Evolutionary conservation across 2,329 filamentous ascomycete genomes (phyloP).

Genomic region (Pseudogymnoascus sp.): DNA sequence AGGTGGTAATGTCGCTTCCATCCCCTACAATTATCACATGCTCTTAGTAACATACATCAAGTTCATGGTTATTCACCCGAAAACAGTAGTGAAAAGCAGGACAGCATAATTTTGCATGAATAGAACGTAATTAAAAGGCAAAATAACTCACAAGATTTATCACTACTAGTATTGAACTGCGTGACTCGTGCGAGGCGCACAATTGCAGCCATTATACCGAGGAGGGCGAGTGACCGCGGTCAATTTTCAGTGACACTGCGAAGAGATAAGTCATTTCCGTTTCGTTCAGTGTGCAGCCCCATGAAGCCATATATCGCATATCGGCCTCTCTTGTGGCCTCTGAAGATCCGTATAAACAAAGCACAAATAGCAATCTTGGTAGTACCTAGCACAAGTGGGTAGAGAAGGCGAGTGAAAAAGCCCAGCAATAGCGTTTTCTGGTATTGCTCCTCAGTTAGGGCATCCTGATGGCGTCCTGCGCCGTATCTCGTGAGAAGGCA

Average conservation of each 20-base stretch:
- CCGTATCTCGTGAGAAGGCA: constrained; percentile 14
- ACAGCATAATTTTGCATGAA: not conserved
- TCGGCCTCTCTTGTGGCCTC: constrained; percentile 8
- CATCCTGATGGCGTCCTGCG: constrained; percentile 10
- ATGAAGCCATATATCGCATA: constrained; percentile 10
- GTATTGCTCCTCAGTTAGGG: not conserved
- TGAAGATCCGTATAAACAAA: constrained; percentile 16
- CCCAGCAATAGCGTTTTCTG: constrained; percentile 12
- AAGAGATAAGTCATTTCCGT: not conserved
- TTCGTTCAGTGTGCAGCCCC: not conserved
- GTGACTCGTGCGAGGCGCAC: constrained; percentile 12
- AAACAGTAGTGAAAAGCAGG: not conserved
- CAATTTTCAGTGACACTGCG: constrained; percentile 17
- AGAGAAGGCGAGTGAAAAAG: constrained; percentile 15
- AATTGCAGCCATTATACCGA: constrained; percentile 16
- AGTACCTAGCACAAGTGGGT: constrained; percentile 15
- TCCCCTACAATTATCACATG: constrained; percentile 12
- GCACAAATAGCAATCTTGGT: constrained; percentile 17
- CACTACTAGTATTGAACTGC: not conserved
- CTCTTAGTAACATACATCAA: not conserved
- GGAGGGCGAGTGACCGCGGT: constrained; percentile 14
- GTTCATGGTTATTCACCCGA: not conserved
- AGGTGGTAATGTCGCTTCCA: constrained; percentile 14
- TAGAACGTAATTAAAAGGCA: not conserved
- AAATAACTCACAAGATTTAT: constrained; percentile 15